Evolutionary conservation across 2,329 filamentous ascomycete genomes (phyloP).

Genomic region (Blastomyces gilchristii): DNA sequence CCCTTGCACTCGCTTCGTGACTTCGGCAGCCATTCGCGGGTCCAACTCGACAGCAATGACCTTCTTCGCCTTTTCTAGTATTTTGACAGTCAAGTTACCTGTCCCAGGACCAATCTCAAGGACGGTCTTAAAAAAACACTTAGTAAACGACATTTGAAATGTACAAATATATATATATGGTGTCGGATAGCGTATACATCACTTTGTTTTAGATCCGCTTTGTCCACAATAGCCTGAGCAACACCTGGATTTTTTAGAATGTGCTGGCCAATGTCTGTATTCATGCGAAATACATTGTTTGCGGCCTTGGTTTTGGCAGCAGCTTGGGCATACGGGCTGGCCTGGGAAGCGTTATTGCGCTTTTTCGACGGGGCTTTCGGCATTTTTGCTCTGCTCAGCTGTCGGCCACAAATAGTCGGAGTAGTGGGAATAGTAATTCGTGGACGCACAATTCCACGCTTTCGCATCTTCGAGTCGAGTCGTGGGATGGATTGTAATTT

Average conservation of each 20-base stretch:
- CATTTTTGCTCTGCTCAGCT: constrained; percentile 33
- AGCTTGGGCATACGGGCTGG: constrained; percentile 32
- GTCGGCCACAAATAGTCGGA: background rate
- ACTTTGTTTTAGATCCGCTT: constrained; percentile 81
- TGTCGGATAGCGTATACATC: constrained; percentile 40
- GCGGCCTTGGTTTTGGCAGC: constrained; percentile 41
- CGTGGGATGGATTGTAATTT: constrained; percentile 4
- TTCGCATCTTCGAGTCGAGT: background rate
- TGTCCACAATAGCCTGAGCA: constrained; percentile 70
- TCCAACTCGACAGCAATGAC: constrained; percentile 84
- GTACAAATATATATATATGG: background rate
- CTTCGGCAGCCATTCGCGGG: constrained; percentile 89
- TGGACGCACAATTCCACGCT: background rate
- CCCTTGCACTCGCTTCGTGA: constrained; percentile 87
- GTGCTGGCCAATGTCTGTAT: constrained; percentile 79
- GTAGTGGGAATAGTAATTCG: background rate
- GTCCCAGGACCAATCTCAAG: constrained; percentile 88
- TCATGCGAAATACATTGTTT: constrained; percentile 96
- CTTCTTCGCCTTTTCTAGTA: constrained; percentile 77
- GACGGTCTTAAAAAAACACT: constrained; percentile 47
- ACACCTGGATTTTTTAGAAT: constrained; percentile 89
- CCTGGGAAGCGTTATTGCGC: constrained; percentile 39
- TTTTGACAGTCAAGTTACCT: constrained; percentile 74
- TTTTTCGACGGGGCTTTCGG: constrained; percentile 46
- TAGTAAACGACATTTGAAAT: background rate